Conservation (phyloP, 106 monocot species). For the Iris macrosiphon region DNA sequence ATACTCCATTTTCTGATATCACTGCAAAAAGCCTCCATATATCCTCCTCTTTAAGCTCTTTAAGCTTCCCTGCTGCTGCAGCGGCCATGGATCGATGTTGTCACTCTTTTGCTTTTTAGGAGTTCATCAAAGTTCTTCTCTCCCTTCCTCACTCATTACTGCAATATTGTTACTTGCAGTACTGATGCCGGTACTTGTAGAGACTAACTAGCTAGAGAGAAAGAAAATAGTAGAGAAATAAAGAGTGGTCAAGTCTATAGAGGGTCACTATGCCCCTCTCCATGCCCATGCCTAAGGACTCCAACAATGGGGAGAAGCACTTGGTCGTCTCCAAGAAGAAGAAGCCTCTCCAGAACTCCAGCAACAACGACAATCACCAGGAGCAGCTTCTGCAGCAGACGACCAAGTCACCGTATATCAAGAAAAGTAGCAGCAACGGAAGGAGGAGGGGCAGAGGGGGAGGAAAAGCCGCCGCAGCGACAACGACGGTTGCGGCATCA, state of each 20-base stretch:
- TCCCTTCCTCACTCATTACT: no score
- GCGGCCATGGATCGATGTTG: background rate
- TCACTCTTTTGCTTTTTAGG: slow-evolving; percentile 1
- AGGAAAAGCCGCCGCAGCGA: slow-evolving; percentile 6
- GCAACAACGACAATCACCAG: slow-evolving; percentile 40
- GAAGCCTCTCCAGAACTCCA: slow-evolving; percentile 37
- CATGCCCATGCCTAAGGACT: slow-evolving; percentile 18
- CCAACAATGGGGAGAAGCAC: slow-evolving; percentile 17
- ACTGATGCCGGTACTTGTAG: no score
- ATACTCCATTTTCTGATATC: background rate
- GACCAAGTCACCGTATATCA: slow-evolving; percentile 8
- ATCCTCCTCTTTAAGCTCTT: background rate
- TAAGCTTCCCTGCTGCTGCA: background rate
- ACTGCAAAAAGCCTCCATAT: background rate
- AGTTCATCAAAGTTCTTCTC: no score
- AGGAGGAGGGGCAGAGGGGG: slow-evolving; percentile 31
- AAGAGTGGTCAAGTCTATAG: no score
- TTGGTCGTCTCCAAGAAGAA: slow-evolving; percentile 17
- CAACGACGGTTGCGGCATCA: background rate
- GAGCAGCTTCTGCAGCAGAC: slow-evolving; percentile 16
- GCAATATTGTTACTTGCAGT: no score
- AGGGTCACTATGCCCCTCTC: slow-evolving; percentile 28
- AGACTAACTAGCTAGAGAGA: no score
- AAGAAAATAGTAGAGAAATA: no score
- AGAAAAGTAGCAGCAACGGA: no score